A percentile compares a stretch with the other conserved stretches of the same genome.
Conservation (phyloP, 2,329 filamentous ascomycete genomes). For the Phialophora tarda region DNA sequence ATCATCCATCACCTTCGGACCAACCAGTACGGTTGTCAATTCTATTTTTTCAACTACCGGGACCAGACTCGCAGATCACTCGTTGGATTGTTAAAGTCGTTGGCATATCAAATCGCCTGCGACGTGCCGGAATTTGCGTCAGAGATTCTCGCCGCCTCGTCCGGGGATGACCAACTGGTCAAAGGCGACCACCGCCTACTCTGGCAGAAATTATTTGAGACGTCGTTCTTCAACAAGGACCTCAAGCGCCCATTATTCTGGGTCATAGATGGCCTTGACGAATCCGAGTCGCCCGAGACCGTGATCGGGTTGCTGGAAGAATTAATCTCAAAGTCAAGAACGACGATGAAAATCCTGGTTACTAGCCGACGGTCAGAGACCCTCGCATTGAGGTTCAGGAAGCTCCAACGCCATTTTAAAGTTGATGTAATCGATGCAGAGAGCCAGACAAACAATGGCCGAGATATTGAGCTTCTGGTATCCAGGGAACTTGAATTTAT, state of each 20-base stretch:
- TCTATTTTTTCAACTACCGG: slow-evolving; percentile 43
- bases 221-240: slow-evolving; percentile 41
- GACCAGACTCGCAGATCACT: slow-evolving; percentile 41
- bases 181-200: slow-evolving; percentile 39
- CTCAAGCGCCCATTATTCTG: slow-evolving; percentile 44
- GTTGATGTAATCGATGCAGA: slow-evolving; percentile 19
- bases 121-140: slow-evolving; percentile 29
- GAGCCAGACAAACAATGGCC: slow-evolving; percentile 7
- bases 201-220: slow-evolving; percentile 46
- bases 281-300: slow-evolving; percentile 40
- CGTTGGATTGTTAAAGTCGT: slow-evolving; percentile 36
- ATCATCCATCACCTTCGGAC: slow-evolving; percentile 37
- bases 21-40: slow-evolving; percentile 35
- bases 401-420: slow-evolving; percentile 1
- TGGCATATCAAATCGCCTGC: slow-evolving; percentile 42
- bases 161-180: slow-evolving; percentile 40
- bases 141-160: slow-evolving; percentile 38
- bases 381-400: slow-evolving; percentile 15
- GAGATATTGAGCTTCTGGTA: slow-evolving; percentile 31
- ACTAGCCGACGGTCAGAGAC: slow-evolving; percentile 16
- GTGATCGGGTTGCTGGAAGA: slow-evolving; percentile 37
- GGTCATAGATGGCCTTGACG: slow-evolving; percentile 51
- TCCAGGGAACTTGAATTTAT: slow-evolving; percentile 28
- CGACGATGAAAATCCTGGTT: slow-evolving; percentile 41
- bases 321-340: slow-evolving; percentile 7